Evolutionary conservation across 345 rosid species (phyloP).

Genomic region (Acer yangbiense): DNA sequence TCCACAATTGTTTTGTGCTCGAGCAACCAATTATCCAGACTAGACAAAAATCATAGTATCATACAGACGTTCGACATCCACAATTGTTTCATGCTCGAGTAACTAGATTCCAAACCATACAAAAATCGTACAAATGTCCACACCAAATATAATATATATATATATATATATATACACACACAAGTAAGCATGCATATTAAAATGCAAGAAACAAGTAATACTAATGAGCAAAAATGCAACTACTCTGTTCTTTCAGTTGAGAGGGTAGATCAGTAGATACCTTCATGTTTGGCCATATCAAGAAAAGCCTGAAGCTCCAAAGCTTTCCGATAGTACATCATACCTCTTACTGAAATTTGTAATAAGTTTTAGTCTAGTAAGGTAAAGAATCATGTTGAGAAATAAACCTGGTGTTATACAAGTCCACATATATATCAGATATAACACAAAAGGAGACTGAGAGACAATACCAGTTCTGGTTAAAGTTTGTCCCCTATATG

Average conservation of each 20-base stretch:
- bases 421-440: not conserved
- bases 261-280: slow-evolving; percentile 33
- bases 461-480: slow-evolving; percentile 84
- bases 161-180: too few species aligned
- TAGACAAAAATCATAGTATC: too few species aligned
- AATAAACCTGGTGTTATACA: slow-evolving; percentile 1
- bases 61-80: too few species aligned
- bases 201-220: not conserved
- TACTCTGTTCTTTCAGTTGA: slow-evolving; percentile 3
- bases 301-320: slow-evolving; percentile 99
- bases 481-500: slow-evolving; percentile 95
- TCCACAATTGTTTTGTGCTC: too few species aligned
- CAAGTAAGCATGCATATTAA: not conserved
- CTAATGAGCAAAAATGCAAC: not conserved
- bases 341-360: slow-evolving; percentile 81
- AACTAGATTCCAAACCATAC: too few species aligned
- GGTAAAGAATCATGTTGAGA: not conserved
- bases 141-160: too few species aligned
- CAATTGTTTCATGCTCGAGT: too few species aligned
- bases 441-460: not conserved
- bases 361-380: slow-evolving; percentile 18
- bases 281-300: slow-evolving; percentile 98
- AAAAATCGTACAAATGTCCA: too few species aligned
- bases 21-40: too few species aligned
- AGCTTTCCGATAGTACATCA: slow-evolving; percentile 98